Base-by-base conservation (phyloP, 106 monocot species). In the Amphibolis antarctica region DNA sequence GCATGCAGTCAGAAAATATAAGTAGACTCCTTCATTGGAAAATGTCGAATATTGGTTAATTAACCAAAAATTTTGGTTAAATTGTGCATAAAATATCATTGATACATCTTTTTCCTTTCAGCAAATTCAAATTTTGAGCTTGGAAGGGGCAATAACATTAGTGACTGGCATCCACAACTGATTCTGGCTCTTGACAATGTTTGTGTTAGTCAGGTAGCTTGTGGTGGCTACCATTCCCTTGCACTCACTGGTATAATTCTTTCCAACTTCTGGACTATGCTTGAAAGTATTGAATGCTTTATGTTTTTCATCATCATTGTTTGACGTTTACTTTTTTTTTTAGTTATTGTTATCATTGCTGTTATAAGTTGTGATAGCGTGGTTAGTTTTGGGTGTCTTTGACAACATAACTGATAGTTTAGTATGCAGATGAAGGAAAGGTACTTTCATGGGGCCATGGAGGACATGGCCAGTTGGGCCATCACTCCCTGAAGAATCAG, bases 361-460 rank as follows among this genome's bases (percentile, higher is more conserved):
- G 19, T 14, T 19, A 14, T 49, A 49, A 14, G 49, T 3, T 10
- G 23, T 10, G 20, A 7, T 7, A 2, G 4, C 36, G 7, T 36
- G 36, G 36, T 36, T 36, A 7, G 7, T 36, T 36, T 36, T 36
- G 36, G 36, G 36, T 2, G 7, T 36, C 2, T 36, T 36, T 2
- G 36, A 36, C 36, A 36, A 36, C 7, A 36, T 36, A 36, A 36
- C 36, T 36, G 36, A 36, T 36, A 2, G n/a, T 36, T 7, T 36
- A 36, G 7, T 36, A 7, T 36, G 36, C 64, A 96, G 96, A 85
- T 29, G 66, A 80, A 65, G 90, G 96, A 65, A 69, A 80, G 63
- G 86, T 96, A 73, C 66, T 90, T 66, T 86, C 96, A n/a, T 96
- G 96, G 96, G 96, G 96, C 23, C 84, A 86, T 75, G 96, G 96